A percentile compares a stretch with the other conserved stretches of the same genome.
These are phyloP conservation scores for Solanum ossicruentum DNA, from an alignment of 257 asterid genomes.

Conservation along the genomic window DNA sequence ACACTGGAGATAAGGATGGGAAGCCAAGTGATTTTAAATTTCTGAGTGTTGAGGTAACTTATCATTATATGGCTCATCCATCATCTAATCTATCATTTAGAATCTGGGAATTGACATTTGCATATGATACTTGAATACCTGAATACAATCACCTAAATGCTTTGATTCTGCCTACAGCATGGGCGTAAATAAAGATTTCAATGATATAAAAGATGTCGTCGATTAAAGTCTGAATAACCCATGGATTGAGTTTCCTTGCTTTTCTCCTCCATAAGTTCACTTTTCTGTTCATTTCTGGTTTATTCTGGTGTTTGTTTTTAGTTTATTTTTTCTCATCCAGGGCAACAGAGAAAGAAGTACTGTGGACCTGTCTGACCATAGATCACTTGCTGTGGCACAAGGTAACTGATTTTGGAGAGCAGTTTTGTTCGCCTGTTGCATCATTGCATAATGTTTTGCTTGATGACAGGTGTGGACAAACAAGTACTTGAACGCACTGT, in stretches of 20 bases:
- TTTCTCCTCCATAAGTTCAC: background rate
- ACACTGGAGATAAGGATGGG: background rate
- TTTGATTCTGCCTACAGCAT: background rate
- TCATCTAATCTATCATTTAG: background rate
- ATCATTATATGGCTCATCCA: background rate
- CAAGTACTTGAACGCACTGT: background rate
- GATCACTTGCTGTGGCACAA: background rate
- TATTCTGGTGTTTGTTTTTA: background rate
- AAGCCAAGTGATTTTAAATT: background rate
- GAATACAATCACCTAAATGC: background rate
- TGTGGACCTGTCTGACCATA: background rate
- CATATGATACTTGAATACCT: background rate
- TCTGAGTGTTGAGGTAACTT: background rate
- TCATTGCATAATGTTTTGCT: background rate
- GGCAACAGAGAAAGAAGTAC: background rate
- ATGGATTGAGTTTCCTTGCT: background rate
- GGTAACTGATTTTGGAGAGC: background rate
- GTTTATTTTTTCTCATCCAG: background rate
- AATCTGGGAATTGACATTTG: background rate
- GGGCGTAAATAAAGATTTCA: background rate
- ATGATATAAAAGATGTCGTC: background rate
- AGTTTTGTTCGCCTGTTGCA: background rate
- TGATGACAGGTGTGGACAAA: background rate
- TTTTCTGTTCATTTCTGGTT: background rate
- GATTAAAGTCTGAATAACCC: background rate